These are phyloP conservation scores for Yamadazyma takamatsuzukensis DNA, from an alignment of 805 yeast species.

Conservation along the genomic window DNA sequence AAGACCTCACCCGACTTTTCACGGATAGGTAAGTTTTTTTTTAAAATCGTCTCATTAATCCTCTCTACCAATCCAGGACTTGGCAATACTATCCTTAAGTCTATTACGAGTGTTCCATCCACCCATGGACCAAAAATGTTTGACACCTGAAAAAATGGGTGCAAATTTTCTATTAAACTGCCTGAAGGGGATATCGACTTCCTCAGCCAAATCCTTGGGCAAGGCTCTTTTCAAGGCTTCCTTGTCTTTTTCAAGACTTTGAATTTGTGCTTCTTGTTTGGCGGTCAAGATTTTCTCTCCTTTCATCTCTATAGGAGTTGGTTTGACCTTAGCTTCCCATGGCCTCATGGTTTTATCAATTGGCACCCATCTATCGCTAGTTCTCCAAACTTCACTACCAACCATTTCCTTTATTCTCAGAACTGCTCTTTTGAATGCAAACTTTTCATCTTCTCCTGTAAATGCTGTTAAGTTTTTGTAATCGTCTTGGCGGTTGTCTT, in stretches of 20 bases:
- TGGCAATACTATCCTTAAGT: conserved; percentile 52
- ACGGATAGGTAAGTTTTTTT: no score
- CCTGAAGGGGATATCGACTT: conserved; percentile 18
- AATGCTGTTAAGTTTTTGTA: conserved; percentile 51
- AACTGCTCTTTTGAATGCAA: conserved; percentile 70
- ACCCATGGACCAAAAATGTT: conserved; percentile 71
- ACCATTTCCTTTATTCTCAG: conserved; percentile 62
- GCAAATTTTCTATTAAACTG: conserved; percentile 20
- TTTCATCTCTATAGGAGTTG: background rate
- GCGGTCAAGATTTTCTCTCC: background rate
- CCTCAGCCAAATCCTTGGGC: conserved; percentile 23
- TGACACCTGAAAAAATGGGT: conserved; percentile 19
- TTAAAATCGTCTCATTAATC: no score
- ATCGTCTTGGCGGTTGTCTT: conserved; percentile 19
- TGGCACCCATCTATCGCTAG: conserved; percentile 50
- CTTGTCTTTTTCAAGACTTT: background rate
- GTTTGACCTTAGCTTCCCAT: conserved; percentile 38
- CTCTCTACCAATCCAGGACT: conserved; percentile 62
- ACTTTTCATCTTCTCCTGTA: conserved; percentile 75
- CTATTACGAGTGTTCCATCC: conserved; percentile 50
- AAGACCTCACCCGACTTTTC: no score
- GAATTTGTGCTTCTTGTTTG: background rate
- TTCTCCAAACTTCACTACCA: conserved; percentile 50
- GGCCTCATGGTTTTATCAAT: conserved; percentile 49
- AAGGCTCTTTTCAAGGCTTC: conserved; percentile 6